Evolutionary conservation across 208 protist species (phyloP), one percentile per base, ranked within the genome.

Genomic region (Borovskyia barvae): DNA sequence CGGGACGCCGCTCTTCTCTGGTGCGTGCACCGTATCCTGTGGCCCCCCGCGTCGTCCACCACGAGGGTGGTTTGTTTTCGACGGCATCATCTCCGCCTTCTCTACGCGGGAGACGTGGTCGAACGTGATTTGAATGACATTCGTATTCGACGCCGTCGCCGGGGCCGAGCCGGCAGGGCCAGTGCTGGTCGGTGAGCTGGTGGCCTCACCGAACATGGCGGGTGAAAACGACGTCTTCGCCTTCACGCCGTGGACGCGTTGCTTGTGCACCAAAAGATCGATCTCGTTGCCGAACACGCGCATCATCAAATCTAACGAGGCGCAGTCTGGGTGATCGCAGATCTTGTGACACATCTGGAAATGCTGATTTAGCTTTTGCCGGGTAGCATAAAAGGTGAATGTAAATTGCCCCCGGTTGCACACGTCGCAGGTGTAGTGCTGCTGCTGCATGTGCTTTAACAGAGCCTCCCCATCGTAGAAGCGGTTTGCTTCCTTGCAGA

Each of bases 371-470:
- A 96, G 73, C 65, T 87, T 93, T 29, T 61, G 41, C 22, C 87
- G 85, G 50, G 83, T 83, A 19, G 81, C 37, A 57, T 85, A 96
- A 57, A 91, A 96, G 14, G 80, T 91, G 62, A 93, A 93, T 36
- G 68, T 72, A 65, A 89, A 93, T 75, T 91, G 75, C 1, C 77
- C 71, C 15, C 79, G 75, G 55, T 91, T 92, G 73, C 90, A 96
- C 17, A 94, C 37, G 55, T 96, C 87, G 60, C 90, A 96, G 0
- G 87, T 85, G 61, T 93, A 92, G 83, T 96, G 90, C 19, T 79
- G 56, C n/a, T 86, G 55, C 50, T 78, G 77, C 90, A 96, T 96
- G 72, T 96, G 90, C 63, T 87, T 82, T 7, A 94, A 60, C 36
- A 96, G 59, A 30, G 79, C 61, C 61, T 93, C 90, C 20, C 83